Conservation (phyloP, 208 protist species). For the Trypanosoma caninum region DNA sequence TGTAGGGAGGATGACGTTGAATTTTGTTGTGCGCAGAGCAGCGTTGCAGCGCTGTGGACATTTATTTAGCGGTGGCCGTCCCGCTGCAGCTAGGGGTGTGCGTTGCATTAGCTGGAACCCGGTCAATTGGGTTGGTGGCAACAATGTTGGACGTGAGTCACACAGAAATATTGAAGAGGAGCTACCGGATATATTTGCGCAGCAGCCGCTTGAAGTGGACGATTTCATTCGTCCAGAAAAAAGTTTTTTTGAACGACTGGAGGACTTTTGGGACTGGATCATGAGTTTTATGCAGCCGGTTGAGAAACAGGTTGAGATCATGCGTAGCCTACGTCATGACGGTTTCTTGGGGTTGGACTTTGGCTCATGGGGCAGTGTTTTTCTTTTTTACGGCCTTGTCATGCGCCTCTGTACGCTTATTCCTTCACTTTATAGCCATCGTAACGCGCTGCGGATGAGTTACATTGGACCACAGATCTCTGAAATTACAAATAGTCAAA, state of each 20-base stretch:
- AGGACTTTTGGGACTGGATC: conserved; percentile 88
- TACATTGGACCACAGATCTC: conserved; percentile 70
- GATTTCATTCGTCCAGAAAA: conserved; percentile 86
- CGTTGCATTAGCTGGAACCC: conserved; percentile 72
- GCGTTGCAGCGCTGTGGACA: not conserved
- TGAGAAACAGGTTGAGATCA: conserved; percentile 84
- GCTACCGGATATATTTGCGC: conserved; percentile 82
- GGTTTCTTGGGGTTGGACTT: conserved; percentile 75
- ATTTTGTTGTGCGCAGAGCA: not conserved
- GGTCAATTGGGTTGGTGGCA: conserved; percentile 34
- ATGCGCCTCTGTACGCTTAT: conserved; percentile 79
- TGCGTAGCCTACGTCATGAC: conserved; percentile 66
- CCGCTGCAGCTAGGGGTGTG: not conserved
- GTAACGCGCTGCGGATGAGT: conserved; percentile 78
- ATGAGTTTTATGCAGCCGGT: conserved; percentile 81
- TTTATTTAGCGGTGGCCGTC: not conserved
- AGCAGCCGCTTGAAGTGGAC: conserved; percentile 78
- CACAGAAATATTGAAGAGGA: conserved; percentile 67
- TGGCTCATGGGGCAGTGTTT: conserved; percentile 74
- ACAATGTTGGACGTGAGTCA: conserved; percentile 28
- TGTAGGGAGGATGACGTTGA: not conserved
- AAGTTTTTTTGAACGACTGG: conserved; percentile 74
- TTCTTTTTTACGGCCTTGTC: conserved; percentile 73
- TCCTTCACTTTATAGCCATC: conserved; percentile 76
- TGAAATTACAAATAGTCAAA: conserved; percentile 77